Evolutionary conservation across 371 early-diverging fungal genomes (phyloP), one percentile per base, ranked within the genome.

Genomic region (Mortierella sp.): DNA sequence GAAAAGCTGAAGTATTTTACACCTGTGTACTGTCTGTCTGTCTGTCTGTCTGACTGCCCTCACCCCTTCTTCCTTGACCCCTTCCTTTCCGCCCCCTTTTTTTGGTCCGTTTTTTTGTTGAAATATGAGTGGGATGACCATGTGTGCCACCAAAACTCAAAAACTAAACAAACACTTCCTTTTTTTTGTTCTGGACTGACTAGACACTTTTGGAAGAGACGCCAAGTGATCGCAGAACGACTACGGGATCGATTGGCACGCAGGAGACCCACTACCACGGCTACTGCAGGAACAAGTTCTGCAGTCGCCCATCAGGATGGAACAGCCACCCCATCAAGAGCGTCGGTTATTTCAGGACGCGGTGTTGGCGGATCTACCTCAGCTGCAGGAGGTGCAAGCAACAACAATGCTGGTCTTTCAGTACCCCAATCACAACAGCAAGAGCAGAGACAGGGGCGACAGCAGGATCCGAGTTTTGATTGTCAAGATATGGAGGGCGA

Each of bases 131-230:
- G 61, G 58, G 22, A 19, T 58, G 58, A 58, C 58, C 58, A 22
- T 22, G 58, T 61, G 39, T 61, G 61, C 39, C 61, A 61, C 61
- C 61, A 70, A n/a, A 70, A 67, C 29, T 39, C 22, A 44, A 41
- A 31, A 34, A 50, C 29, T 26, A 52, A 29, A 58, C 37, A 58
- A 45, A 45, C 16, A n/a, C 4, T 14, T 37, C 41, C 31, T 22
- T 19, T 31, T 31, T 61, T 52, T 39, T 47, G 24, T 48, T 39
- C 8, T 64, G 39, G 22, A 43, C 19, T 45, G 67, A 31, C 10
- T 71, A 83, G 83, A 24, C 84, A 84, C 45, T 84, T 84, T 44
- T 84, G 84, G 84, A 84, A 84, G 63, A 73, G 84, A 44, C 76
- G 84, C 16, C 79, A 79, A 50, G 58, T 84, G 47, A 75, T 84